phyloP scores from a whole-genome alignment of 2,329 filamentous ascomycete genomes.

The Sclerotinia sclerotiorum region DNA sequence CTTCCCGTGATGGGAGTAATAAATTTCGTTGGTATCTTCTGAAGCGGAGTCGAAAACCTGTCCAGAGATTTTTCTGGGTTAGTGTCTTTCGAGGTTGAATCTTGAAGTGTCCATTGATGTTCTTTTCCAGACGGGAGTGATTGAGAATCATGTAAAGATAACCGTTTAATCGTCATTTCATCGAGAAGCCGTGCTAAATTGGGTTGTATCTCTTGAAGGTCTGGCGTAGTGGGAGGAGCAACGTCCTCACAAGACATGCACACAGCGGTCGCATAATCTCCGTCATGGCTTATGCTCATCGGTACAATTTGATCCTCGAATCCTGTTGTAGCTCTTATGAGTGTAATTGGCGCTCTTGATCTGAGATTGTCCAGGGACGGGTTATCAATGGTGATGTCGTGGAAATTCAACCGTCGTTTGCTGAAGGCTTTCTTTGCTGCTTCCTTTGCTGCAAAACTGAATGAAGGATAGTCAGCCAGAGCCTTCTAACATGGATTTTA shows the following conservation, averaged over 20 bases:
- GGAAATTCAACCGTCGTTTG: constrained; percentile 58
- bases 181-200: constrained; percentile 3
- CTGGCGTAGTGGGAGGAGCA: constrained; percentile 4
- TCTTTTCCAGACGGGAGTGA: too few species aligned
- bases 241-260: constrained; percentile 52
- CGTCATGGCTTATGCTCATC: constrained; percentile 85
- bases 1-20: background rate
- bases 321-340: constrained; percentile 31
- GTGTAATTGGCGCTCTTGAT: constrained; percentile 29
- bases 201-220: constrained; percentile 12
- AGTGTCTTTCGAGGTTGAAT: background rate
- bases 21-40: background rate
- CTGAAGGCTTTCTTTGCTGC: constrained; percentile 71
- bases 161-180: constrained; percentile 5
- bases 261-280: constrained; percentile 73
- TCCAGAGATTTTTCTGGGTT: background rate
- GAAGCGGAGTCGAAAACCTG: background rate
- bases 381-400: constrained; percentile 51
- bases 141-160: background rate
- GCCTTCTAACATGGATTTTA: background rate
- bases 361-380: background rate
- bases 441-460: constrained; percentile 64
- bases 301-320: constrained; percentile 55
- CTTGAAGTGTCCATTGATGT: background rate
- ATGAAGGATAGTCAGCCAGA: background rate